These are phyloP conservation scores for Fusarium siculi DNA, from an alignment of 2,329 filamentous ascomycete genomes.

Conservation along the genomic window DNA sequence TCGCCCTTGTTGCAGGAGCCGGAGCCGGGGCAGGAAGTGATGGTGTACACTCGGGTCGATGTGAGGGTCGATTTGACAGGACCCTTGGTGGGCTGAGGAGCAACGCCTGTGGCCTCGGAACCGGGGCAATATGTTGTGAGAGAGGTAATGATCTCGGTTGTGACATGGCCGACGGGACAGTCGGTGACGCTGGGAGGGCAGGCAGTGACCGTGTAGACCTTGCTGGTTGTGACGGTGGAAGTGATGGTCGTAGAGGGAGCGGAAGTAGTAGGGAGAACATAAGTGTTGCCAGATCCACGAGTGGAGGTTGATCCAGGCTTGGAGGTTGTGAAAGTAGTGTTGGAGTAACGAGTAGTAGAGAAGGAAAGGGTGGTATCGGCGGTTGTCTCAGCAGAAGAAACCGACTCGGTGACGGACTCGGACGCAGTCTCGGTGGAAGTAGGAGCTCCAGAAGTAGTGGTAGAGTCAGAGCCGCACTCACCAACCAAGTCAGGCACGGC, in stretches of 20 bases:
- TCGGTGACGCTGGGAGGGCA: constrained; percentile 44
- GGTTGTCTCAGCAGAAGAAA: constrained; percentile 9
- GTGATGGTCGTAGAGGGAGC: constrained; percentile 37
- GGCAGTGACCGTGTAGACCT: constrained; percentile 47
- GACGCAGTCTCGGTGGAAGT: constrained; percentile 27
- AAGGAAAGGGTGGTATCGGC: constrained; percentile 21
- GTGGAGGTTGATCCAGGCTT: constrained; percentile 4
- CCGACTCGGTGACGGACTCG: constrained; percentile 3
- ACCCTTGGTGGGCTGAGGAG: constrained; percentile 15
- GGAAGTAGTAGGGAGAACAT: constrained; percentile 15
- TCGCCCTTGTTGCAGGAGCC: constrained; percentile 44
- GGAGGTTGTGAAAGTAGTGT: constrained; percentile 26
- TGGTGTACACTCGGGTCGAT: constrained; percentile 64
- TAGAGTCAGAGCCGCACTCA: constrained; percentile 43
- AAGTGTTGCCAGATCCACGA: constrained; percentile 1
- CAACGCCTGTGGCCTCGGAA: background rate
- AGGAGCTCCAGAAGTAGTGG: constrained; percentile 20
- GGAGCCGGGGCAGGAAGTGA: constrained; percentile 67
- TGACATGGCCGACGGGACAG: constrained; percentile 46
- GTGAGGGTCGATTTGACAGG: constrained; percentile 56
- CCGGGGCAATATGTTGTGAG: constrained; percentile 54
- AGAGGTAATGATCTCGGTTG: constrained; percentile 41
- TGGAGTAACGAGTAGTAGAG: constrained; percentile 29
- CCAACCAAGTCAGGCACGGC: constrained; percentile 48
- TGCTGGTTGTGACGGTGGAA: constrained; percentile 44